Evolutionary conservation across 2,329 filamentous ascomycete genomes (phyloP), one percentile per base, ranked within the genome.

Genomic region (Ascochyta pisi): DNA sequence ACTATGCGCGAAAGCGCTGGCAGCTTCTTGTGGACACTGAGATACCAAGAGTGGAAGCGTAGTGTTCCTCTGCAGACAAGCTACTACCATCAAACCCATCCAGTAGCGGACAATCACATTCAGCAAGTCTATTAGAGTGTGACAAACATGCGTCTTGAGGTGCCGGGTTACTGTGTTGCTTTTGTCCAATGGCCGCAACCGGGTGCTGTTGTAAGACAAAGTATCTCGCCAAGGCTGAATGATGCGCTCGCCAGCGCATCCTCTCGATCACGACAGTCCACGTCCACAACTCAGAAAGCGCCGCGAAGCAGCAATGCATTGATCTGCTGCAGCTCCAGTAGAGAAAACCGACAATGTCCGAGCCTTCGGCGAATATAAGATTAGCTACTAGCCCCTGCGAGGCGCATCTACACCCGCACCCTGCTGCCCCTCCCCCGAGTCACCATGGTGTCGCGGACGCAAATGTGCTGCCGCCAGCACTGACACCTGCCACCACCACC

Each of bases 251-350:
- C 67, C 69, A 73, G 61, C 71, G 63, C 69, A 73, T 70, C 62
- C 51, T 57, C 64, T 65, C 66, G 64, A 68, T 66, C 69, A 71
- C 69, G 45, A 66, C 71, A 71, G 69, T 67, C 70, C 65, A 68
- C 67, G 64, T 57, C 42, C 69, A 68, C 69, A 65, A 63, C 64
- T 66, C 67, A 65, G 62, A 69, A 67, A 50, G 64, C 61, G 64
- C 61, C 63, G 68, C 65, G 67, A 69, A 68, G 66, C 67, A 66
- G 58, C 59, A 62, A 74, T 75, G 72, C 73, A 75, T 69, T 70
- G 68, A 71, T 66, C 64, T 73, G 70, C 68, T 70, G 69, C 68
- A 73, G 69, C 65, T 67, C 67, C 66, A 70, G 64, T 62, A 68
- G 67, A 67, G 55, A 62, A 67, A 58, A 60, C 41, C 50, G 65